A percentile compares a stretch with the other conserved stretches of the same genome.
Evolutionary conservation across 331 rosid genomes (phyloP).

Genomic region (Malus hybrid): DNA sequence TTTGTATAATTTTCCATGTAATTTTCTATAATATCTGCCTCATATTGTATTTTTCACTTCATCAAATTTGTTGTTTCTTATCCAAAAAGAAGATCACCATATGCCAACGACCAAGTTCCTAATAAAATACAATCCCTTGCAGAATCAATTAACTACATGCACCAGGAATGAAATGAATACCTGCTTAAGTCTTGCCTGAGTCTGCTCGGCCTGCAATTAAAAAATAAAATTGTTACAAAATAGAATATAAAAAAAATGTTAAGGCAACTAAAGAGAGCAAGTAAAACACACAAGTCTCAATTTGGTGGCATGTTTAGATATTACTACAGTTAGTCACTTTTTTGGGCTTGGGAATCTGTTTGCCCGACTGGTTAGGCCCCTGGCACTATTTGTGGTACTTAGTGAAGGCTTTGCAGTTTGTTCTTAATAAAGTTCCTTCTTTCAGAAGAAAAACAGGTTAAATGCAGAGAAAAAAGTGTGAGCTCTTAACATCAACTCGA

Average conservation of each 20-base stretch:
- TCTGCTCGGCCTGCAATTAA: slow-evolving; percentile 54
- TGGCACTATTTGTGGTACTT: background rate
- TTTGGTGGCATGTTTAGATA: background rate
- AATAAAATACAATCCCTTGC: background rate
- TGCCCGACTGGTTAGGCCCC: background rate
- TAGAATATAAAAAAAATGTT: background rate
- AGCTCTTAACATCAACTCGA: background rate
- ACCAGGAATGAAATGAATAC: slow-evolving; percentile 31
- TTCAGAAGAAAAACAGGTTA: background rate
- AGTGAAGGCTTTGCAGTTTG: background rate
- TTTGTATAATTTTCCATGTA: background rate
- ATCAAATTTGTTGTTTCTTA: background rate
- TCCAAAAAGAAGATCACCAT: background rate
- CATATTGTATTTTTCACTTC: background rate
- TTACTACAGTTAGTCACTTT: background rate
- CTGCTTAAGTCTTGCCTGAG: slow-evolving; percentile 73
- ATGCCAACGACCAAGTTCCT: background rate
- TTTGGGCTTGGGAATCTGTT: background rate
- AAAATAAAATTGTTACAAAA: slow-evolving; percentile 12
- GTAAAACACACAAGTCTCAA: background rate
- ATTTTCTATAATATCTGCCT: background rate
- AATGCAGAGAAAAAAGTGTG: background rate
- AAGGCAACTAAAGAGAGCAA: background rate
- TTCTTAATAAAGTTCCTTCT: background rate
- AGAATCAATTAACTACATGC: slow-evolving; percentile 3